These are phyloP conservation scores for Tritrichomonas musculus DNA, from an alignment of 208 protist species.

Conservation along the genomic window DNA sequence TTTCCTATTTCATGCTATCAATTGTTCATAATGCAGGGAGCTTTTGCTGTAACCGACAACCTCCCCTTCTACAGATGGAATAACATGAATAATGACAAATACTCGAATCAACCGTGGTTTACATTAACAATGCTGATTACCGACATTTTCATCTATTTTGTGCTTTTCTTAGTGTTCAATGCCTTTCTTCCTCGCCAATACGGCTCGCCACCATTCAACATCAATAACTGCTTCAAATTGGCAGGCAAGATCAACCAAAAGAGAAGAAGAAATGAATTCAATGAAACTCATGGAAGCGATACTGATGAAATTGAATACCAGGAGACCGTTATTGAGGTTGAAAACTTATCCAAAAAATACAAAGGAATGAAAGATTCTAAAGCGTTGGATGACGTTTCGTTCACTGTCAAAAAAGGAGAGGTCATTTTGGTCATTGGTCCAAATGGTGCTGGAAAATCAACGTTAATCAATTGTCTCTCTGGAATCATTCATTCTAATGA, in stretches of 20 bases:
- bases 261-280: too few species aligned
- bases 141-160: not conserved
- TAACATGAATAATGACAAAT: not conserved
- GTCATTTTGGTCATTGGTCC: not conserved
- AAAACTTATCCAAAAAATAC: too few species aligned
- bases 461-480: not conserved
- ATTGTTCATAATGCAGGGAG: not conserved
- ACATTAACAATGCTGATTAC: not conserved
- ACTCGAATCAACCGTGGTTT: not conserved
- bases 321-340: too few species aligned
- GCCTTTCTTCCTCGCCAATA: not conserved
- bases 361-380: too few species aligned
- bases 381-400: not conserved
- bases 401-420: not conserved
- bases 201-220: not conserved
- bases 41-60: not conserved
- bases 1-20: not conserved
- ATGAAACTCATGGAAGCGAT: too few species aligned
- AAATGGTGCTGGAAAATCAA: conserved; percentile 41
- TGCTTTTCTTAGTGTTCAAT: not conserved
- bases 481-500: not conserved
- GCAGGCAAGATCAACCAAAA: too few species aligned
- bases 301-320: too few species aligned
- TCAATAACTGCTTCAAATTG: not conserved
- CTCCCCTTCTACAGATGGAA: not conserved